Evolutionary conservation across 352 stramenopile genomes (phyloP), one percentile per base, ranked within the genome.

Genomic region (Phytophthora hibernalis): DNA sequence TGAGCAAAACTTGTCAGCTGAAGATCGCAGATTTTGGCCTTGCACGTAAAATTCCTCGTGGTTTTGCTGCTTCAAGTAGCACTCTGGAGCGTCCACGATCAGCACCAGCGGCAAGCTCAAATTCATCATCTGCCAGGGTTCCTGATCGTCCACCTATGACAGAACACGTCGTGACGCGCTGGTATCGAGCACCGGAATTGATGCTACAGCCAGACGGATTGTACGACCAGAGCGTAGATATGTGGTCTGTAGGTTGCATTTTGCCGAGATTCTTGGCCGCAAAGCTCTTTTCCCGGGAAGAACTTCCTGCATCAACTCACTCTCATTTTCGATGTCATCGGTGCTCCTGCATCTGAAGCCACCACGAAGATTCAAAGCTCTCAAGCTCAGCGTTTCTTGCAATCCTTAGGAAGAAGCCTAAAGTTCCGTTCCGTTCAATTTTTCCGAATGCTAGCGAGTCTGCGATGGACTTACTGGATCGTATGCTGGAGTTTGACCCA

Each of bases 161-260:
- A 0, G 85, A 93, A 44, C 82, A 92, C 49, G 89, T 97, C 3
- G 91, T 98, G 0, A 98, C 91, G 2, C 82, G 90, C 8, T 97
- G 90, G 91, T 98, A 98, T 66, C 83, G 92, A 43, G 85, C 90
- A 1, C 92, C 92, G 0, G 91, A 98, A 65, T 78, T 98, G 24
- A 97, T 98, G 88, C 83, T 98, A 21, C 89, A 92, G 56, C 89
- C 86, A 0, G 89, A 97, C 30, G 88, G 92, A 11, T 67, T 92
- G 12, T 97, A 97, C 65, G 90, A 90, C 55, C 72, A 87, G 30
- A 91, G 84, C 38, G 82, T 98, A 10, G 92, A 98, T 64, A 97
- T 98, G 89, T 98, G 92, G 92, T 96, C 83, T 7, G 80, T 95
- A 6, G 86, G 86, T 9, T 95, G 86, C 54, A 95, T 95, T 57